A percentile compares a stretch with the other conserved stretches of the same genome.
These are phyloP conservation scores for Helianthus tuberosus DNA, from an alignment of 129 eudicot genomes.

Conservation along the genomic window DNA sequence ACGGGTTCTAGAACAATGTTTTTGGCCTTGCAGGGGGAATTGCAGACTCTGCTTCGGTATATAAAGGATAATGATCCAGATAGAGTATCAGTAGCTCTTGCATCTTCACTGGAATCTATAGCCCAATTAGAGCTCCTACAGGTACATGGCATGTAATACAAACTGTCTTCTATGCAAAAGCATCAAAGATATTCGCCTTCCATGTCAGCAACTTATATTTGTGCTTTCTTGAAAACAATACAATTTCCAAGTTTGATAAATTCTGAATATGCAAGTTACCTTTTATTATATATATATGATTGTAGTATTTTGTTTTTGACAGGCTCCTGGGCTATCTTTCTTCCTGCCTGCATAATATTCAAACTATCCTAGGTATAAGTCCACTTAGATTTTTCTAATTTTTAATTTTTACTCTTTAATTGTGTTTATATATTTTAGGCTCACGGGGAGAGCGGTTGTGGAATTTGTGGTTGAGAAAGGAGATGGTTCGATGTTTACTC, in stretches of 20 bases:
- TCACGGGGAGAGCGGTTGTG: constrained; percentile 25
- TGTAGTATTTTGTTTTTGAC: no score
- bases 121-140: constrained; percentile 92
- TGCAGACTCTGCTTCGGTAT: constrained; percentile 65
- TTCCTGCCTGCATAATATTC: no score
- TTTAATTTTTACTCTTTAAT: no score
- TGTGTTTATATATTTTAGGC: no score
- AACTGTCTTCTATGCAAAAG: constrained; percentile 10
- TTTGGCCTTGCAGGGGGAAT: constrained; percentile 64
- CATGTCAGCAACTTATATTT: neutral
- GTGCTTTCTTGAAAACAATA: neutral
- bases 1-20: constrained; percentile 2
- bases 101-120: constrained; percentile 86
- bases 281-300: no score
- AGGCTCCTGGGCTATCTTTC: no score
- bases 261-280: neutral
- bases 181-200: neutral
- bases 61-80: constrained; percentile 95
- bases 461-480: constrained; percentile 89
- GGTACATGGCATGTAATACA: constrained; percentile 41
- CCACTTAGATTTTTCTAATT: no score
- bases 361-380: no score
- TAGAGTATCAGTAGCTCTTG: constrained; percentile 79
- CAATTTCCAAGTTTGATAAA: neutral
- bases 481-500: constrained; percentile 81